Base-by-base conservation (phyloP, 352 stramenopile species). In the Phytopythium cucurbitacearum region DNA sequence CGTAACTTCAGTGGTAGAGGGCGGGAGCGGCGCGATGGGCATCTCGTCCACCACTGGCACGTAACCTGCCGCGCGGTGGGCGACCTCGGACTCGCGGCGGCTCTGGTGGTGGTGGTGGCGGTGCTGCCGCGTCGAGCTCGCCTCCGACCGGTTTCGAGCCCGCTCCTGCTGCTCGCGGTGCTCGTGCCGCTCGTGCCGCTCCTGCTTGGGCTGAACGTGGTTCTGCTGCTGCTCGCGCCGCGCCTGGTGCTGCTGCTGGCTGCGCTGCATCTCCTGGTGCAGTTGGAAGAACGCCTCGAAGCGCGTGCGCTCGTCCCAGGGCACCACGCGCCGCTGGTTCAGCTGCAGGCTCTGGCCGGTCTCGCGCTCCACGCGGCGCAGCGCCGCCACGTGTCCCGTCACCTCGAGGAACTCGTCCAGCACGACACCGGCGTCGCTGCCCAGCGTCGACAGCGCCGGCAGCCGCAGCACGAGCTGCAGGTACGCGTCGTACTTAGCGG, bases 331-430 rank as follows among this genome's bases (percentile, higher is more conserved):
- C 32, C 75, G 71, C 21, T 69, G 64, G 35, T 67, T 65, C 0
- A 87, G 58, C 13, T 86, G 68, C 59, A 89, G 56, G 16, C 60
- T 84, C 41, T 71, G 59, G 5, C 76, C 72, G 3, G 51, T 76
- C 10, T 67, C 54, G 9, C 68, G 73, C 52, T 87, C 76, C 36
- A 85, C 47, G 37, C 71, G 67, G 5, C 73, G 73, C 40, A 88
- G 72, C 5, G 65, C 62, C 3, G 56, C 46, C 9, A 87, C 57
- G 51, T 93, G 78, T 38, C 59, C 40, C 9, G 76, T 73, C 33
- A 91, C 73, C 40, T 87, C 76, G 41, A 91, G 61, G 47, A 93
- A 93, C 2, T 62, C 65, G 60, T 91, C 70, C 4, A 93, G 64
- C 65, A 89, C 74, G 13, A 69, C 62, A 42, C 67, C 71, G 3